Evolutionary conservation across 306 rosid genomes (phyloP).

Genomic region (Lathyrus sativus): DNA sequence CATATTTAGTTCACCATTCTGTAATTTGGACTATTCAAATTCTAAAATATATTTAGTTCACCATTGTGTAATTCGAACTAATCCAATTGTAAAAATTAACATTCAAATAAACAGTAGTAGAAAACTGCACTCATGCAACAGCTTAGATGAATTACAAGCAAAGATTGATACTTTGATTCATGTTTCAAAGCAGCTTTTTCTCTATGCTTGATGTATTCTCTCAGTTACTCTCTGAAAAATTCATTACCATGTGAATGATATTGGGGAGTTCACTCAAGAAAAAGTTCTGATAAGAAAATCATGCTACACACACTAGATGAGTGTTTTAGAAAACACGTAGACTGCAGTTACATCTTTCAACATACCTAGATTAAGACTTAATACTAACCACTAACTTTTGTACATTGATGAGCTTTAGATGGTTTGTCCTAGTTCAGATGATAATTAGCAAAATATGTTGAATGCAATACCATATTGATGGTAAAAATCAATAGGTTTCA

Average conservation of each 20-base stretch:
- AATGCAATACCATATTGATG: constrained; percentile 11
- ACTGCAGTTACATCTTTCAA: constrained; percentile 7
- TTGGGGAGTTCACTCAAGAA: constrained; percentile 30
- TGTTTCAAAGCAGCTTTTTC: constrained; percentile 18
- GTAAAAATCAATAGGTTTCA: constrained; percentile 12
- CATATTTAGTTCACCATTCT: constrained; percentile 28
- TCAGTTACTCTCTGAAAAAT: constrained; percentile 17
- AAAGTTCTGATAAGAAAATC: constrained; percentile 5
- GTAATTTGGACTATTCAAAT: constrained; percentile 3
- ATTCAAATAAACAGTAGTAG: not conserved
- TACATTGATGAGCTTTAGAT: not conserved
- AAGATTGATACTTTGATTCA: constrained; percentile 25
- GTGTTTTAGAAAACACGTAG: constrained; percentile 21
- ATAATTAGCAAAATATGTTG: not conserved
- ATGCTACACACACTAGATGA: constrained; percentile 9
- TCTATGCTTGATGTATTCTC: constrained; percentile 23
- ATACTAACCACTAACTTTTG: not conserved
- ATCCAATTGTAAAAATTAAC: constrained; percentile 1
- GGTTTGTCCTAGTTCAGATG: constrained; percentile 5
- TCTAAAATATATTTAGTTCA: too few species aligned
- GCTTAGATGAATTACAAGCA: constrained; percentile 24
- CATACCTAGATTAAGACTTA: constrained; percentile 23
- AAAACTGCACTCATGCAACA: not conserved
- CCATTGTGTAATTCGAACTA: not conserved
- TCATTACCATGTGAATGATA: constrained; percentile 12